These are phyloP conservation scores for Erythrophleum ivorense DNA, from an alignment of 331 rosid species.

Conservation along the genomic window DNA sequence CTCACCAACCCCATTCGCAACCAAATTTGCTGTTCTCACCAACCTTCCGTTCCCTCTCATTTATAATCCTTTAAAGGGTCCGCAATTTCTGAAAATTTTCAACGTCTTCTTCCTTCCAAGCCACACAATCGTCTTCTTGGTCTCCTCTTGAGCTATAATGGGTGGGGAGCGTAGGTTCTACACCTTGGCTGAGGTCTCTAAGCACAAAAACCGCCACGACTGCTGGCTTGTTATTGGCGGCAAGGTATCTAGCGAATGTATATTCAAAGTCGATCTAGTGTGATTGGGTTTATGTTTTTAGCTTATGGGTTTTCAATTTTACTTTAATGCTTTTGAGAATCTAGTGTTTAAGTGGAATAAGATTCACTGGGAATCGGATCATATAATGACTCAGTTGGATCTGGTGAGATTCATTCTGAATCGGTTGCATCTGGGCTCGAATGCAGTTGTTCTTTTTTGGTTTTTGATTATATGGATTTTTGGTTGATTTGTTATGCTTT, in stretches of 20 bases:
- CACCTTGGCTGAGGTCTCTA: constrained; percentile 58
- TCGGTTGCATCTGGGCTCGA: background rate
- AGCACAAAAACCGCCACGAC: constrained; percentile 57
- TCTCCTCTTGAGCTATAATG: constrained; percentile 46
- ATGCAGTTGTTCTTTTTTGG: background rate
- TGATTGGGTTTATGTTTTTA: constrained; percentile 2
- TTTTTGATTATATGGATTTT: background rate
- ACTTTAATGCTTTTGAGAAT: background rate
- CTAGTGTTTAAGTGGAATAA: background rate
- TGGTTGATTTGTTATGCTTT: background rate
- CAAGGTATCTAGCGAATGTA: constrained; percentile 51
- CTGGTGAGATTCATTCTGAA: background rate
- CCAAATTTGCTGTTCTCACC: constrained; percentile 34
- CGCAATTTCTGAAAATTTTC: constrained; percentile 17
- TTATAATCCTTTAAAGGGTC: constrained; percentile 33
- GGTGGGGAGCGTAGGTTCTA: constrained; percentile 54
- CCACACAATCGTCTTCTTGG: background rate
- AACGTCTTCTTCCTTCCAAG: background rate
- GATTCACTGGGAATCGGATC: background rate
- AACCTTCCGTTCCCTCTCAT: constrained; percentile 32
- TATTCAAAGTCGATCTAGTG: background rate
- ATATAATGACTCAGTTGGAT: constrained; percentile 2
- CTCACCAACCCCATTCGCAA: background rate
- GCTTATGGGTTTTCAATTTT: background rate
- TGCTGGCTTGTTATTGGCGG: constrained; percentile 81